Evolutionary conservation across 371 early-diverging fungal genomes (phyloP).

Genomic region (Mortierella sp.): DNA sequence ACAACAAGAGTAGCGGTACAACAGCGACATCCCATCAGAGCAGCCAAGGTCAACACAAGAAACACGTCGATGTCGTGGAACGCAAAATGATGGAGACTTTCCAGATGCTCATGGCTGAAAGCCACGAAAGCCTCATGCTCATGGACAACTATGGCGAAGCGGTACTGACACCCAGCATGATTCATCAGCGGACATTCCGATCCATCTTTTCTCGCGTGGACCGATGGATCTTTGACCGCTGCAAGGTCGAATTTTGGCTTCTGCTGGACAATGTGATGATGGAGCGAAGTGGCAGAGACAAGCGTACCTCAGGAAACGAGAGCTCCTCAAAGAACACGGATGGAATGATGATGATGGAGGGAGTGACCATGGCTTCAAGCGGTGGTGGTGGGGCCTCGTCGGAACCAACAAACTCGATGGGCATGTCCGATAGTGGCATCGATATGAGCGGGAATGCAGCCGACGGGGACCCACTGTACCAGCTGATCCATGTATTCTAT

Average conservation of each 20-base stretch:
- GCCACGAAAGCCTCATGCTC: conserved; percentile 34
- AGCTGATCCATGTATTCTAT: conserved; percentile 66
- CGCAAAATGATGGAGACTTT: conserved; percentile 55
- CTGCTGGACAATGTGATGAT: conserved; percentile 65
- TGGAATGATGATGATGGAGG: conserved; percentile 48
- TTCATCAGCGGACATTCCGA: conserved; percentile 56
- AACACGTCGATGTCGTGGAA: conserved; percentile 34
- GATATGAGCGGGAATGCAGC: conserved; percentile 2
- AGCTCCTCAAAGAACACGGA: conserved; percentile 10
- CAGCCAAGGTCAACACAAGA: conserved; percentile 2
- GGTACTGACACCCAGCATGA: conserved; percentile 25
- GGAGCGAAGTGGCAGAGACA: conserved; percentile 25
- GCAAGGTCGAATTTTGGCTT: conserved; percentile 68
- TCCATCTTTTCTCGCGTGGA: conserved; percentile 63
- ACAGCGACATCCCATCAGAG: not conserved
- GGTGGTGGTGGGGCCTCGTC: not conserved
- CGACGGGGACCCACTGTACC: conserved; percentile 54
- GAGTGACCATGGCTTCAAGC: conserved; percentile 18
- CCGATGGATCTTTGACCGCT: conserved; percentile 71
- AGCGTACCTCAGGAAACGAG: conserved; percentile 5
- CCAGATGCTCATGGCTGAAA: conserved; percentile 50
- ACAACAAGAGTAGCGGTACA: not conserved
- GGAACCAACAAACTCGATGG: not conserved
- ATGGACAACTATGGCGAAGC: conserved; percentile 37
- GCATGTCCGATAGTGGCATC: not conserved